Conservation (phyloP, 306 rosid species). For the Astragalus glycyphyllos region DNA sequence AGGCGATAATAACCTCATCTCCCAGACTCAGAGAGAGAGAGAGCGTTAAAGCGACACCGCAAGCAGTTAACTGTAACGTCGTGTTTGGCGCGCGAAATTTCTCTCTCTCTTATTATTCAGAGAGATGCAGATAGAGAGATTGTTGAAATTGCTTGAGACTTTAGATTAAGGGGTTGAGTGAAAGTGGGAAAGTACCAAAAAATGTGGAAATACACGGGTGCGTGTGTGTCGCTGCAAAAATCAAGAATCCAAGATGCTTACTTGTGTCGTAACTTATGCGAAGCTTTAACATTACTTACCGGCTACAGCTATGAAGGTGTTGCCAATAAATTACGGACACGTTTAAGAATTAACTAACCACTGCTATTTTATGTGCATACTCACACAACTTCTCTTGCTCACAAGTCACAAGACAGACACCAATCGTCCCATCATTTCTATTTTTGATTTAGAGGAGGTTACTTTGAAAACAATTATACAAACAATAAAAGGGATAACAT, state of each 20-base stretch:
- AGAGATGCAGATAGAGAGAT: conserved; percentile 40
- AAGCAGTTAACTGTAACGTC: conserved; percentile 46
- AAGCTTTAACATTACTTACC: too few relatives aligned
- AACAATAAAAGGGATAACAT: too few relatives aligned
- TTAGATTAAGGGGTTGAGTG: conserved; percentile 25
- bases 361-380: too few relatives aligned
- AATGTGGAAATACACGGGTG: neutral
- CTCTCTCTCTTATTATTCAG: neutral
- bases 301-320: too few relatives aligned
- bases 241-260: neutral
- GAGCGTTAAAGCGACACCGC: conserved; percentile 37
- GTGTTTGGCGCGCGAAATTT: conserved; percentile 45
- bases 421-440: too few relatives aligned
- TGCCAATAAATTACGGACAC: too few relatives aligned
- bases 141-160: conserved; percentile 20
- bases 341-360: too few relatives aligned
- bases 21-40: conserved; percentile 38
- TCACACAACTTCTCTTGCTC: neutral
- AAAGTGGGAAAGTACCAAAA: conserved; percentile 52
- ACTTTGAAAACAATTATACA: too few relatives aligned
- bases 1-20: conserved; percentile 69
- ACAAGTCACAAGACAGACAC: too few relatives aligned
- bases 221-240: conserved; percentile 22
- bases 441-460: too few relatives aligned
- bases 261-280: neutral